Base-by-base conservation (phyloP, 2,329 filamentous ascomycete species). In the Cladosporium austrohemisphaericum region DNA sequence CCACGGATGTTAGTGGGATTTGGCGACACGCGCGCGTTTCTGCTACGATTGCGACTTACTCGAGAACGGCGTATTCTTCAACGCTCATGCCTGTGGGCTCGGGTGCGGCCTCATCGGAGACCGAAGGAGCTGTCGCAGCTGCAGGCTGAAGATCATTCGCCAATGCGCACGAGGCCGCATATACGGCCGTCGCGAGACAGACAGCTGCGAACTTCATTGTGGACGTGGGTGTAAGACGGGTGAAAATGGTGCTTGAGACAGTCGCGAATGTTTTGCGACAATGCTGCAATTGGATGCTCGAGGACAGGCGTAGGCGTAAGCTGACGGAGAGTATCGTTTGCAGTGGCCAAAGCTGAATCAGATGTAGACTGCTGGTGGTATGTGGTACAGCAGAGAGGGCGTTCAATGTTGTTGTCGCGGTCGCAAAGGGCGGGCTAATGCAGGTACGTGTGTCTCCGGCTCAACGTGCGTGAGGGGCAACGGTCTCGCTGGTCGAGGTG, bases 371-470 rank as follows among this genome's bases (percentile, higher is more conserved):
- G 41, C 36, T 23, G 22, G 14, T n/a, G 20, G 41, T 23, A 23
- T 36, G 41, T 25, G n/a, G 31, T 18, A n/a, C 25, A 29, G 25
- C n/a, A 5, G 10, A 3, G 14, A 25, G 19, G 14, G 38, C 11
- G 6, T 26, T 26, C 25, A 11, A 22, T 26, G 32, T 31, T 16
- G 44, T 29, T 47, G 44, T 47, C 26, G 44, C 32, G 32, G 32
- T 23, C 10, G 11, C 35, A 18, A 22, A 19, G 6, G 13, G 18
- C 28, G 23, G 32, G 32, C 32, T 36, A 36, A 46, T 46, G 43
- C 43, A 46, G 43, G 43, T 46, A 35, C 43, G 32, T 25, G 20
- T 16, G 41, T 45, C 41, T 46, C 43, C 43, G 37, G 43, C 29
- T 45, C 41, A 45, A 45, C 41, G 41, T 6, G 41, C n/a, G 29